phyloP scores from a whole-genome alignment of 2,329 filamentous ascomycete genomes.

The Metarhizium humberi region DNA sequence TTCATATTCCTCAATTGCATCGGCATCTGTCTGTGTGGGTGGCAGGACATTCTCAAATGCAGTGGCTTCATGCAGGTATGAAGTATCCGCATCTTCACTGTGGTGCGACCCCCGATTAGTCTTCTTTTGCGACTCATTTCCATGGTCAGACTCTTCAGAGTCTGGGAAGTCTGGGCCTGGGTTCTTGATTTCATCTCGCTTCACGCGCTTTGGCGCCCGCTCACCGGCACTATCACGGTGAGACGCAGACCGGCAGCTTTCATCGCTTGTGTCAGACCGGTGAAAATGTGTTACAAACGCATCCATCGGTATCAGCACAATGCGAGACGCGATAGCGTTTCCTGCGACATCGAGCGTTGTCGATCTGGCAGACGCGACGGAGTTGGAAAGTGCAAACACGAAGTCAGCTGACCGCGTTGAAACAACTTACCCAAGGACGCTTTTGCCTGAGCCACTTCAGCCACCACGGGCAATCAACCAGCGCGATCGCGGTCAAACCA shows the following conservation, averaged over 20 bases:
- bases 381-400: conserved; percentile 18
- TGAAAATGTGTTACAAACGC: conserved; percentile 25
- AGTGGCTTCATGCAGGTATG: conserved; percentile 14
- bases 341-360: background rate
- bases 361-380: conserved; percentile 4
- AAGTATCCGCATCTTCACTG: conserved; percentile 10
- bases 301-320: conserved; percentile 22
- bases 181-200: conserved; percentile 14
- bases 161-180: conserved; percentile 14
- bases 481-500: background rate
- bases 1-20: conserved; percentile 76
- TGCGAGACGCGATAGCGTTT: conserved; percentile 4
- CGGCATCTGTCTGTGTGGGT: conserved; percentile 53
- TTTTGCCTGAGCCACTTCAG: background rate
- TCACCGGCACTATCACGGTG: conserved; percentile 7
- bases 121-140: conserved; percentile 1
- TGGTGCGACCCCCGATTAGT: background rate
- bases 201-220: conserved; percentile 23
- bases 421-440: background rate
- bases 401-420: conserved; percentile 26
- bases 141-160: conserved; percentile 11
- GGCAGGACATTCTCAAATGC: conserved; percentile 52
- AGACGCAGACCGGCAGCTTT: background rate
- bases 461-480: conserved; percentile 6
- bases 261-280: conserved; percentile 9